Evolutionary conservation across 1,284 basidiomycete genomes (phyloP), one percentile per base, ranked within the genome.

Genomic region (Pterulicium gracile): DNA sequence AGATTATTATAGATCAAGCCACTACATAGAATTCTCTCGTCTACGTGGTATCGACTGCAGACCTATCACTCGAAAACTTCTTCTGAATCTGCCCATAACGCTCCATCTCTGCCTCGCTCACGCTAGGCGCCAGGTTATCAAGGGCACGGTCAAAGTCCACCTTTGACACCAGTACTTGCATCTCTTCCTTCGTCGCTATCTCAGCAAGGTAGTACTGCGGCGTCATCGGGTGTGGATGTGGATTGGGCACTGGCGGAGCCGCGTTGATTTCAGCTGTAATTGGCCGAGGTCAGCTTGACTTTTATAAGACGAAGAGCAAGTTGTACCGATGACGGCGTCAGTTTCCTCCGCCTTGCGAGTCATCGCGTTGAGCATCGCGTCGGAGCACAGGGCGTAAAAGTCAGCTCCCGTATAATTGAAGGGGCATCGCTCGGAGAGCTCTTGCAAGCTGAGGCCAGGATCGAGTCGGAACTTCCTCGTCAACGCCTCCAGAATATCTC

Each of bases 401-500:
- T 99, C 96, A 24, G 96, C 96, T 20, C 96, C 93, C 2, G 93
- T 97, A 58, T 87, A 91, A 60, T 95, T 92, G 69, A 96, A 91
- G 0, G 92, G 85, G 52, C 93, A 98, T 45, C 71, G 68, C 34
- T 84, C 72, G 12, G 88, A 87, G 43, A 99, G 66, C 4, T 60
- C 57, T 23, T 65, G 61, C 13, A 98, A 73, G 54, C 84, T 69
- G 4, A 95, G 69, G 44, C 68, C 68, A 0, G 82, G 72, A 54
- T 90, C 78, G 19, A 98, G 73, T 43, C 77, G 79, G 70, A 98
- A 98, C 61, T 95, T 97, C 49, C 94, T 69, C 2, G 96, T 98
- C 47, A 98, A 67, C 1, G 96, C 94, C 58, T 86, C 77, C 1
- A 98, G 67, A 57, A 98, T 94, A 54, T 87, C 83, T 32, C 85